Percentiles rank a stretch among this genome's conserved stretches.
phyloP scores from a whole-genome alignment of 495 filamentous ascomycete genomes.

The Achaetomiella virescens region DNA sequence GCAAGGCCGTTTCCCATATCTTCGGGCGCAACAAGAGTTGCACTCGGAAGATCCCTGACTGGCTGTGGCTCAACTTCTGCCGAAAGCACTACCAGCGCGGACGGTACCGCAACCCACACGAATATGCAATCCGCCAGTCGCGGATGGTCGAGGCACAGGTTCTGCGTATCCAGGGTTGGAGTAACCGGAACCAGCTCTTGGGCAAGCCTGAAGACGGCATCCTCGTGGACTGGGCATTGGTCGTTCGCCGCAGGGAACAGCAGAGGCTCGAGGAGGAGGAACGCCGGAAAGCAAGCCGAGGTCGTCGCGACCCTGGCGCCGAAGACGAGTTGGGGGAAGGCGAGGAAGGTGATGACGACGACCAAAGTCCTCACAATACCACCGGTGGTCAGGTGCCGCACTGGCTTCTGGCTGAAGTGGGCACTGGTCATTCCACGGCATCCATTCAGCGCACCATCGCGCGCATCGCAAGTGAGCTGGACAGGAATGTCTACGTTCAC shows the following conservation, averaged over 20 bases:
- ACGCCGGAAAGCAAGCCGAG: slow-evolving; percentile 17
- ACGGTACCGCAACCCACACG: slow-evolving; percentile 56
- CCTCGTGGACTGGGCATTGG: slow-evolving; percentile 44
- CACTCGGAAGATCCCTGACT: slow-evolving; percentile 58
- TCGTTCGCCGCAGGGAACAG: slow-evolving; percentile 50
- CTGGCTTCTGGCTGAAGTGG: slow-evolving; percentile 35
- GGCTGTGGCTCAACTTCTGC: slow-evolving; percentile 67
- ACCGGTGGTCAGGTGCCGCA: slow-evolving; percentile 36
- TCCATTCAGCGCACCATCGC: slow-evolving; percentile 35
- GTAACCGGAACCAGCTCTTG: slow-evolving; percentile 32
- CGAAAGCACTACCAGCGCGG: slow-evolving; percentile 80
- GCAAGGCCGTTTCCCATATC: slow-evolving; percentile 77
- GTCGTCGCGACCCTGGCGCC: not conserved
- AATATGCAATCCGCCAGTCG: slow-evolving; percentile 55
- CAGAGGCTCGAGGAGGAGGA: slow-evolving; percentile 34
- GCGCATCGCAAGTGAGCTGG: slow-evolving; percentile 30
- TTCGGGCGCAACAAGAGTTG: slow-evolving; percentile 83
- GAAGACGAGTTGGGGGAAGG: slow-evolving; percentile 26
- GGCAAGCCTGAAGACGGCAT: slow-evolving; percentile 26
- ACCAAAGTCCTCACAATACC: slow-evolving; percentile 13
- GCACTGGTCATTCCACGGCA: slow-evolving; percentile 31
- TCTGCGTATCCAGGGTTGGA: slow-evolving; percentile 54
- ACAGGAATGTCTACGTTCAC: slow-evolving; percentile 17
- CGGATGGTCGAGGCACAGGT: slow-evolving; percentile 55
- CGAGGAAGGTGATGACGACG: slow-evolving; percentile 20